These are phyloP conservation scores for Candida tunisiensis DNA, from an alignment of 1,139 yeast genomes.

Conservation along the genomic window DNA sequence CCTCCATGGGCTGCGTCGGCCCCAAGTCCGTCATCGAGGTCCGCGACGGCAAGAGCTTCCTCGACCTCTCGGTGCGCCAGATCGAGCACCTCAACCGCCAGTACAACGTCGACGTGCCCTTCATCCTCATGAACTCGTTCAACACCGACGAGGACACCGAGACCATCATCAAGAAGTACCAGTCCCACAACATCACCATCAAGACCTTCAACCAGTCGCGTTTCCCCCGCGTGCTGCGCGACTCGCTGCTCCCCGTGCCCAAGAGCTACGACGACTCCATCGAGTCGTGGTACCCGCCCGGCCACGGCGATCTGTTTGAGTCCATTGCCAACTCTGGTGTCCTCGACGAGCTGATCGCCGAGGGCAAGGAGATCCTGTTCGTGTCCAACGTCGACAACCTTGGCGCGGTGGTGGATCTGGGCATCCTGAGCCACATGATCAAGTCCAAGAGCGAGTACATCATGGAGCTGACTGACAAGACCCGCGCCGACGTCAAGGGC, in stretches of 20 bases:
- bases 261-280: constrained; percentile 53
- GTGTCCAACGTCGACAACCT: constrained; percentile 97
- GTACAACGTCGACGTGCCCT: constrained; percentile 86
- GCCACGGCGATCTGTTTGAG: constrained; percentile 96
- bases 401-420: constrained; percentile 94
- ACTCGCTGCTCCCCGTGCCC: constrained; percentile 90
- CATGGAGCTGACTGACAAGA: constrained; percentile 97
- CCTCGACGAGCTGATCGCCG: constrained; percentile 73
- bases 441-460: constrained; percentile 86
- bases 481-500: constrained; percentile 98
- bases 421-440: constrained; percentile 83
- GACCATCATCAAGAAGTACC: constrained; percentile 88
- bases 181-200: constrained; percentile 90
- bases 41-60: constrained; percentile 93
- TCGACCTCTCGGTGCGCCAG: constrained; percentile 91
- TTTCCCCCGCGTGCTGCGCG: constrained; percentile 90
- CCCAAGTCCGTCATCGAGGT: constrained; percentile 97
- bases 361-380: constrained; percentile 88
- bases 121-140: constrained; percentile 94
- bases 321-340: constrained; percentile 81
- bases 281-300: constrained; percentile 97
- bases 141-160: constrained; percentile 95
- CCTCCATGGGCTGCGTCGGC: constrained; percentile 99
- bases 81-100: constrained; percentile 88
- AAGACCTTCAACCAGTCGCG: constrained; percentile 94